Evolutionary conservation across 1,284 basidiomycete species (phyloP).

Genomic region (Anthracocystis walkeri): DNA sequence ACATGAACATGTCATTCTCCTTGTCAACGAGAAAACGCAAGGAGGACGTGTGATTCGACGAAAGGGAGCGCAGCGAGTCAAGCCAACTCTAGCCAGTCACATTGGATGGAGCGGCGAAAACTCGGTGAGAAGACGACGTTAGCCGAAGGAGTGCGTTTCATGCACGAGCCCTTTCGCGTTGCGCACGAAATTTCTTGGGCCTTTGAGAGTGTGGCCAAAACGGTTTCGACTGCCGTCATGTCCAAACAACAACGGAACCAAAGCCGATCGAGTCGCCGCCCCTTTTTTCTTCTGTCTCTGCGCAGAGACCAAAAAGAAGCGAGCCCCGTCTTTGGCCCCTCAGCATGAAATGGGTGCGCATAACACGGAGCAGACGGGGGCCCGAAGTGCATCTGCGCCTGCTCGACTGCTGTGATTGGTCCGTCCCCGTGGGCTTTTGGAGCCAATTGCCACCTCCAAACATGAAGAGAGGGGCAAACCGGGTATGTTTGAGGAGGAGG

Average conservation of each 20-base stretch:
- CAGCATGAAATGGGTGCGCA: slow-evolving; percentile 16
- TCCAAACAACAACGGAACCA: slow-evolving; percentile 4
- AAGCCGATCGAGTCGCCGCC: slow-evolving; percentile 2
- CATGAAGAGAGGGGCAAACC: slow-evolving; percentile 6
- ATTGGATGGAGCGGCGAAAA: slow-evolving; percentile 13
- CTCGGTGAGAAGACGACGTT: slow-evolving; percentile 23
- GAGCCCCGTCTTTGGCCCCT: slow-evolving; percentile 9
- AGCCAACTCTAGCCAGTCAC: not conserved
- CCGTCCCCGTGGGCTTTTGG: slow-evolving; percentile 15
- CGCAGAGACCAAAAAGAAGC: not conserved
- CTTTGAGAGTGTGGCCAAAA: not conserved
- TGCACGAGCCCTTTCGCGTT: not conserved
- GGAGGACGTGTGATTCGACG: not conserved
- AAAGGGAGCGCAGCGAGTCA: not conserved
- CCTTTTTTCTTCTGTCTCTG: not conserved
- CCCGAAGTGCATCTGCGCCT: slow-evolving; percentile 5
- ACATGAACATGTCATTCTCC: not conserved
- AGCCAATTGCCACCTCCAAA: slow-evolving; percentile 3
- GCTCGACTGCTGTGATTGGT: slow-evolving; percentile 4
- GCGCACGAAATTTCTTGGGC: slow-evolving; percentile 2
- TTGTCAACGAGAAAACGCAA: not conserved
- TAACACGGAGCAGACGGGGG: slow-evolving; percentile 6
- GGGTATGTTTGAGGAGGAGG: not conserved
- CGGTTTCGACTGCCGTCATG: not conserved
- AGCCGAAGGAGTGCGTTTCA: slow-evolving; percentile 19